Conservation (phyloP, 2,329 filamentous ascomycete species). For the Epichloe typhina region DNA sequence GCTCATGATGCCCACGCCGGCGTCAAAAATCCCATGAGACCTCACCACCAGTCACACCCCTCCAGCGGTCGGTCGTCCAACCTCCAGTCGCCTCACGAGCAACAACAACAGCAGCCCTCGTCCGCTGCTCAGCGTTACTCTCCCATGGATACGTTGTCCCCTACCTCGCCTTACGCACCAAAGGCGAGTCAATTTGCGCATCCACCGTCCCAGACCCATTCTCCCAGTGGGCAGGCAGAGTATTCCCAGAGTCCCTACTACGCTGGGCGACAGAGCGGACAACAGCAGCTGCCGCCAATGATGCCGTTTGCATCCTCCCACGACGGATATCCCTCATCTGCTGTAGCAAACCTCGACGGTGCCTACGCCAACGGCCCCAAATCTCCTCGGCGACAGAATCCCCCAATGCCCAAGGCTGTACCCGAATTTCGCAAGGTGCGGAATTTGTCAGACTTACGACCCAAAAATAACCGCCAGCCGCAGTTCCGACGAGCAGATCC, state of each 20-base stretch:
- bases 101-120: constrained; percentile 43
- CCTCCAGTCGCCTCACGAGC: constrained; percentile 53
- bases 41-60: constrained; percentile 63
- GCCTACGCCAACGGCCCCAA: constrained; percentile 45
- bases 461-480: constrained; percentile 76
- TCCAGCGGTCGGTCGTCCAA: constrained; percentile 40
- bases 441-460: constrained; percentile 59
- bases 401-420: constrained; percentile 47
- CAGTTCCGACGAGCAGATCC: constrained; percentile 87
- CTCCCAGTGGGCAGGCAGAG: constrained; percentile 57
- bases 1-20: constrained; percentile 67
- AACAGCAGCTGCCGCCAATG: constrained; percentile 68
- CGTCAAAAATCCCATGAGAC: constrained; percentile 74
- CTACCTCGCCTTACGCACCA: constrained; percentile 62
- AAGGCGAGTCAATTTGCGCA: constrained; percentile 45
- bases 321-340: constrained; percentile 61
- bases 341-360: constrained; percentile 58
- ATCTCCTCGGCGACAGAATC: constrained; percentile 41
- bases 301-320: constrained; percentile 53
- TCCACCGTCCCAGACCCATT: constrained; percentile 52
- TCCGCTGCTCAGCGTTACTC: constrained; percentile 85
- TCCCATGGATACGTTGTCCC: constrained; percentile 82
- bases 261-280: constrained; percentile 31
- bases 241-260: constrained; percentile 51
- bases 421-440: constrained; percentile 78